Evolutionary conservation across 2,329 filamentous ascomycete genomes (phyloP), one percentile per base, ranked within the genome.

Genomic region (Macrophomina tecta): DNA sequence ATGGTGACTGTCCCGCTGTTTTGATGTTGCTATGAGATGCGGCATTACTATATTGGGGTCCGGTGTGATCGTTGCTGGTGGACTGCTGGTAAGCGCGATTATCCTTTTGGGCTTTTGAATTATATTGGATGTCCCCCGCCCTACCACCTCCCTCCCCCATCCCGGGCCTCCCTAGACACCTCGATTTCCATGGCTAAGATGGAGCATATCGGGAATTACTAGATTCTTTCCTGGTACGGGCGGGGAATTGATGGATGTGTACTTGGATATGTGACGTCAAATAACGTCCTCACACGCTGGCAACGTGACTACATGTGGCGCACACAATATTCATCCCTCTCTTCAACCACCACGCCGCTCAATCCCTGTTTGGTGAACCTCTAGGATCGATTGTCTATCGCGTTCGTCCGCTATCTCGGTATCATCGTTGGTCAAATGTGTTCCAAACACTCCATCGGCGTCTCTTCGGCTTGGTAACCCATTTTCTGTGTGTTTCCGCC

Each of bases 391-490:
- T 48, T 38, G 30, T 65, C 63, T 65, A 56, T 62, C 32, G 42
- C 58, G 30, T 62, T 62, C 58, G 30, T 62, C 49, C 58, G 58
- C 58, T 62, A 62, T 62, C 49, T 58, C 63, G 52, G 51, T 49
- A 65, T 65, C 53, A 65, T 62, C 51, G 23, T 23, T 23, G 58
- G 49, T 49, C 45, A 62, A 62, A 49, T 9, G 58, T 48, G 2
- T 48, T 28, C 58, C 16, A 45, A 23, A 23, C 58, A 62, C 58
- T 62, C 49, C 58, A 48, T 52, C 53, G 53, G 51, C 63, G 63
- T 61, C 56, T 65, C 48, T 52, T 60, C 55, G 49, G 62, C 42
- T 64, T 18, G 23, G 12, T 18, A 42, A 58, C 23, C 53, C 53
- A n/a, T 42, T n/a, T 18, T 18, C 53, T 16, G n/a, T 18, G 0